Base-by-base conservation (phyloP, 1,139 yeast genomes). In the Geotrichum restrictum region DNA sequence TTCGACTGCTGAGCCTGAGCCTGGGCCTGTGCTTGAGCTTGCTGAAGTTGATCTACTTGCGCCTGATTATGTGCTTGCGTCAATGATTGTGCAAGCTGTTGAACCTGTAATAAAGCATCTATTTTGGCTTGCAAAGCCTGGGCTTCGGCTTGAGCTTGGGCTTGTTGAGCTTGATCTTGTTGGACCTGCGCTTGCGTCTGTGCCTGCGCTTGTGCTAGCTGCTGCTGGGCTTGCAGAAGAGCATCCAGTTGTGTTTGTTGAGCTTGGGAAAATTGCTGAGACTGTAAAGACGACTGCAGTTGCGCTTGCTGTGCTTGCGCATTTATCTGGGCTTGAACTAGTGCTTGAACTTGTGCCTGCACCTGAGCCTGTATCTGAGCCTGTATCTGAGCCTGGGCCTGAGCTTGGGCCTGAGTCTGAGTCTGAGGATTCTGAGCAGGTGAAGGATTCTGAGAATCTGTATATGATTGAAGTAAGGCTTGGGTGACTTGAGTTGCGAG, bases 31-130 rank as follows among this genome's bases (percentile, higher is more conserved):
- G n/a, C 29, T 24, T 24, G 29, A 24, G 29, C 29, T 8, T 24
- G 29, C 8, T 24, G 29, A 24, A 24, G 5, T 8, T 24, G 29
- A 22, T 56, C 56, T 27, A 32, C 48, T 32, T 51, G 55, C 11
- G 45, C 13, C 22, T 37, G 44, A 11, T 21, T 18, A 33, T 53
- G 55, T 5, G 42, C 36, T 41, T 22, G 41, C 31, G 7, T 39
- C n/a, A 21, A 27, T 14, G 13, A 4, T 27, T 14, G 39, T 14
- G 50, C 32, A 36, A 38, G 43, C 16, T 19, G 21, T 3, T 40
- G 44, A n/a, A n/a, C 33, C 34, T 22, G 18, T 2, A 40, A 14
- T 5, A 24, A 8, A 5, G 29, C 29, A 8, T 24, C 29, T 24
- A 24, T 24, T 24, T 24, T 5, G 8, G 29, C 29, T 24, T 24